Percentiles rank a stretch among this genome's conserved stretches.
These are phyloP conservation scores for Erodium texanum DNA, from an alignment of 441 rosid species.

Conservation along the genomic window DNA sequence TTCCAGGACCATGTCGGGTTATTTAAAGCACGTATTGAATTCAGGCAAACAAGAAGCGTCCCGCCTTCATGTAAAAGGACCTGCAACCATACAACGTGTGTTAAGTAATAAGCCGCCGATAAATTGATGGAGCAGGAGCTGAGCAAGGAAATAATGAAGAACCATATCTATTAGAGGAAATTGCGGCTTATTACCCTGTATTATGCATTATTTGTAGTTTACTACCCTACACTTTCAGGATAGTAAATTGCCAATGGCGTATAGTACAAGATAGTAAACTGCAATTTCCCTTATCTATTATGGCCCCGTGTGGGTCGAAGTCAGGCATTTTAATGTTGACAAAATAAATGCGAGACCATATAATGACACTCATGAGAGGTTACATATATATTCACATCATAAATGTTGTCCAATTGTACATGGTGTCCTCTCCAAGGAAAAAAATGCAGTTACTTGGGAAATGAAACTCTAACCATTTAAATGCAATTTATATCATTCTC, in stretches of 20 bases:
- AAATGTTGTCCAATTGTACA: background rate
- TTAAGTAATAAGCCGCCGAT: background rate
- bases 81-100: constrained; percentile 26
- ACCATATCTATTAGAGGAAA: background rate
- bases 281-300: no score
- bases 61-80: constrained; percentile 54
- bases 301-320: background rate
- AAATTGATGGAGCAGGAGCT: background rate
- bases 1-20: no score
- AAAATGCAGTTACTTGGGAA: background rate
- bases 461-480: background rate
- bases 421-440: background rate
- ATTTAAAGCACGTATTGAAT: no score
- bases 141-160: background rate
- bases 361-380: background rate
- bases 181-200: no score
- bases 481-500: background rate
- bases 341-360: background rate
- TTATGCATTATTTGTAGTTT: no score
- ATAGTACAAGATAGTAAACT: no score
- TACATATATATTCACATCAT: background rate
- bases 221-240: no score
- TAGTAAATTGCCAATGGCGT: no score
- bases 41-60: no score
- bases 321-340: no score